Conservation (phyloP, 2,329 filamentous ascomycete genomes). For the Claviceps pazoutovae region DNA sequence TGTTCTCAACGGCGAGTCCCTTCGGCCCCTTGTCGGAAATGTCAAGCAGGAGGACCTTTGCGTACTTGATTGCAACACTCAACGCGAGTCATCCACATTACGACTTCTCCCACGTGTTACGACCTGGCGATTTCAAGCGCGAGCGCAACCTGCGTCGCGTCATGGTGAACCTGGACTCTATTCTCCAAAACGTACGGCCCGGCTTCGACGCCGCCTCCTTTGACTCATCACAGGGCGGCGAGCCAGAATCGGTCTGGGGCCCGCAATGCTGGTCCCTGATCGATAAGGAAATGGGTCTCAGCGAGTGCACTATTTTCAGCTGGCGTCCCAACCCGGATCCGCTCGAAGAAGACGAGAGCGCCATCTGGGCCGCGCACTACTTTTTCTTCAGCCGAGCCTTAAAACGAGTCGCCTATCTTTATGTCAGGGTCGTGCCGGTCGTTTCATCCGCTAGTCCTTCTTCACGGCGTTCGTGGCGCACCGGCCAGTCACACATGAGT, state of each 20-base stretch:
- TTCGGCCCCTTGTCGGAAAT: constrained; percentile 85
- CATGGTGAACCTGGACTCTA: constrained; percentile 78
- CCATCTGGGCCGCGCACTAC: constrained; percentile 91
- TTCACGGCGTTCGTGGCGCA: constrained; percentile 19
- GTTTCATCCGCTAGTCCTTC: constrained; percentile 49
- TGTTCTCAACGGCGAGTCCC: constrained; percentile 69
- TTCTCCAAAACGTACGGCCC: constrained; percentile 73
- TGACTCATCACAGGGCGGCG: constrained; percentile 26
- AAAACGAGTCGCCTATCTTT: constrained; percentile 89
- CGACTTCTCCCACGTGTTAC: constrained; percentile 86
- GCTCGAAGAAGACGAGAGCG: constrained; percentile 80
- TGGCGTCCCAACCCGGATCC: constrained; percentile 84
- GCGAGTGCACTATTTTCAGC: constrained; percentile 78
- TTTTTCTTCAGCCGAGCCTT: constrained; percentile 93
- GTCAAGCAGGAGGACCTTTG: constrained; percentile 80
- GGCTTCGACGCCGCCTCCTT: constrained; percentile 33
- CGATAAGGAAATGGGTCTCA: constrained; percentile 86
- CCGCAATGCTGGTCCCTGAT: constrained; percentile 85
- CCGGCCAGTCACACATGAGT: constrained; percentile 14
- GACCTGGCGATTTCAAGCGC: constrained; percentile 78
- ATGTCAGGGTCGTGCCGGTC: constrained; percentile 75
- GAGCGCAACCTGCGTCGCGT: constrained; percentile 68
- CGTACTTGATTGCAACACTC: constrained; percentile 88
- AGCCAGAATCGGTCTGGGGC: constrained; percentile 57
- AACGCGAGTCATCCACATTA: constrained; percentile 88